Conservation (phyloP, 192 early-diverging fungal species). For the Allomyces javanicus region DNA sequence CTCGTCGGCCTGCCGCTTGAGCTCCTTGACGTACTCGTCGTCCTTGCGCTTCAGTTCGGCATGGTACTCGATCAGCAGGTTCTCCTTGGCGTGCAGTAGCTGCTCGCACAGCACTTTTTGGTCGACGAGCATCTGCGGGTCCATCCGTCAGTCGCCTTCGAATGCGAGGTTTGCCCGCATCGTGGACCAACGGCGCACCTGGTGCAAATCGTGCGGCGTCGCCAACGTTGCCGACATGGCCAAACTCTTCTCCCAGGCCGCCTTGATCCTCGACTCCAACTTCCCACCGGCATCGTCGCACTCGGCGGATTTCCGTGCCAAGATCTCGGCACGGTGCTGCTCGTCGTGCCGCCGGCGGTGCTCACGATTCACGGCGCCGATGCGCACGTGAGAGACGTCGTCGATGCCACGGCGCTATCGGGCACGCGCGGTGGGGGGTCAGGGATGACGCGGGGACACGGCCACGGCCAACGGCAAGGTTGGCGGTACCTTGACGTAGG, state of each 20-base stretch:
- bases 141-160: background rate
- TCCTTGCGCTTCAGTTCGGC: constrained; percentile 32
- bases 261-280: constrained; percentile 13
- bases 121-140: constrained; percentile 11
- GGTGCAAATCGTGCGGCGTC: constrained; percentile 22
- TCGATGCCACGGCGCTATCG: constrained; percentile 13
- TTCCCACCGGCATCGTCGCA: constrained; percentile 10
- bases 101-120: constrained; percentile 25
- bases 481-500: no score
- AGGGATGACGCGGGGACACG: no score
- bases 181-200: constrained; percentile 5
- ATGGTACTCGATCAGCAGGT: constrained; percentile 25
- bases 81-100: constrained; percentile 24
- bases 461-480: no score
- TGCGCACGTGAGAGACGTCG: constrained; percentile 22
- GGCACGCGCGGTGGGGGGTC: no score
- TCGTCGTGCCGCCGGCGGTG: constrained; percentile 22
- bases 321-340: constrained; percentile 15
- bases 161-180: background rate
- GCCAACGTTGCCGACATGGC: constrained; percentile 6
- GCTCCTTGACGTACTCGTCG: constrained; percentile 38
- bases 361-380: constrained; percentile 23
- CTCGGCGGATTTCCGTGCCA: constrained; percentile 17
- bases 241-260: constrained; percentile 16
- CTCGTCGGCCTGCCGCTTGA: constrained; percentile 38